These are phyloP conservation scores for Phytophthora europaea DNA, from an alignment of 352 stramenopile genomes.

Conservation along the genomic window DNA sequence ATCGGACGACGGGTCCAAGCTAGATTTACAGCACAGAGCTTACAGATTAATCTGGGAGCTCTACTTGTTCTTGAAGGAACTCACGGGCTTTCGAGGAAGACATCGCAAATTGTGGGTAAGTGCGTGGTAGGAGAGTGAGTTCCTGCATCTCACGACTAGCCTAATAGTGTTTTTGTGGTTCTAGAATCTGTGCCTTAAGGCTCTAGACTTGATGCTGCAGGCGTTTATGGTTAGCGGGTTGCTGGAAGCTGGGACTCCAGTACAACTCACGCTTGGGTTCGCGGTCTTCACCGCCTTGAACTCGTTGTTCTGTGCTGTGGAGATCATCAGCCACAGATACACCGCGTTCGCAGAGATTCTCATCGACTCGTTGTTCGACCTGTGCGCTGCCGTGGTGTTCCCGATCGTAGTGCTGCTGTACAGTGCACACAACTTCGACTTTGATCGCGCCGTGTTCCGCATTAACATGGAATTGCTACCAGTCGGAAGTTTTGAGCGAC, in stretches of 20 bases:
- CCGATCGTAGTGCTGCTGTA: conserved; percentile 39
- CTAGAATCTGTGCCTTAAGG: conserved; percentile 51
- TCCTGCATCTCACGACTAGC: not conserved
- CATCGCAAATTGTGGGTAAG: conserved; percentile 52
- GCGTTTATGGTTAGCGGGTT: conserved; percentile 32
- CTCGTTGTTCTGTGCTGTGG: conserved; percentile 29
- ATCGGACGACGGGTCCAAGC: conserved; percentile 1
- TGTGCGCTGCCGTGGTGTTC: conserved; percentile 41
- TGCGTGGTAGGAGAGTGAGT: not conserved
- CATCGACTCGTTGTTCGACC: conserved; percentile 51
- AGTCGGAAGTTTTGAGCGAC: conserved; percentile 43
- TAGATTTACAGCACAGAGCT: conserved; percentile 1
- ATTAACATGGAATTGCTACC: conserved; percentile 40
- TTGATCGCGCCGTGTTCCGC: conserved; percentile 33
- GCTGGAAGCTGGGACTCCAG: conserved; percentile 41
- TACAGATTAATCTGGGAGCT: conserved; percentile 26
- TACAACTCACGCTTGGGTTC: conserved; percentile 30
- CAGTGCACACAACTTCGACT: conserved; percentile 36
- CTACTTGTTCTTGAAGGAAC: conserved; percentile 32
- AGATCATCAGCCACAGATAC: conserved; percentile 27
- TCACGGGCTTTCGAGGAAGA: conserved; percentile 38
- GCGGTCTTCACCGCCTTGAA: conserved; percentile 37
- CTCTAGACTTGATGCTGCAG: conserved; percentile 43
- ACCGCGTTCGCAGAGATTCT: conserved; percentile 48
- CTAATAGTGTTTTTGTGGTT: not conserved